Conservation (phyloP, 257 asterid species). For the Solanum gracilifrons region DNA sequence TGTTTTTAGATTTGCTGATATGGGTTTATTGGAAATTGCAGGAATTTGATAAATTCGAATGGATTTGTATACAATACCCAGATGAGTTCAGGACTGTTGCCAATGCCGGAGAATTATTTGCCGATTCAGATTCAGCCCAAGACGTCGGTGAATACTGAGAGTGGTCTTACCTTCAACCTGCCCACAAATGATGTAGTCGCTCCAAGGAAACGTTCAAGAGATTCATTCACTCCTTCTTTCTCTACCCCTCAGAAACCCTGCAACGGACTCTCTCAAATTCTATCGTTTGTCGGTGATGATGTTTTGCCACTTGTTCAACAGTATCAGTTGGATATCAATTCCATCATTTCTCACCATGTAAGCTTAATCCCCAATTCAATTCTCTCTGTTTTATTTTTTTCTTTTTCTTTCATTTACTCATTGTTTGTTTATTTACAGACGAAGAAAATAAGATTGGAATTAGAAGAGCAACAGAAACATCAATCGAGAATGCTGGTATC, state of each 20-base stretch:
- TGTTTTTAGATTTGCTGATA: not conserved
- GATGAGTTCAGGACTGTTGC: constrained; percentile 3
- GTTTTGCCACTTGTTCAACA: constrained; percentile 41
- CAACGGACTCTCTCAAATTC: not conserved
- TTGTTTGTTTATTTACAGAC: constrained; percentile 13
- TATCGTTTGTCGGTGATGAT: constrained; percentile 22
- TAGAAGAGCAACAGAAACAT: constrained; percentile 66
- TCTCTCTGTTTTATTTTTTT: not conserved
- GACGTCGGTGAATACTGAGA: constrained; percentile 31
- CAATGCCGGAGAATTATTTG: constrained; percentile 8
- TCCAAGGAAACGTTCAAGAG: constrained; percentile 49
- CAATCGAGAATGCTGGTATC: constrained; percentile 33
- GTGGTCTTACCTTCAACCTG: constrained; percentile 37
- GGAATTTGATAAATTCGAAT: not conserved
- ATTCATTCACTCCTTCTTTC: constrained; percentile 4
- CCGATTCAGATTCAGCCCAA: constrained; percentile 27
- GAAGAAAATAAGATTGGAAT: constrained; percentile 40
- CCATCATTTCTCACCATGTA: constrained; percentile 59
- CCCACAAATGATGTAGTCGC: constrained; percentile 4
- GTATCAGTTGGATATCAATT: constrained; percentile 51
- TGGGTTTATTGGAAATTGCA: not conserved
- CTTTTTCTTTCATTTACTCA: not conserved
- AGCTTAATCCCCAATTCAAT: not conserved
- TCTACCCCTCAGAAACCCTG: constrained; percentile 8
- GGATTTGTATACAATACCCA: not conserved